Percentiles rank a stretch among this genome's conserved stretches.
phyloP scores from a whole-genome alignment of 2,329 filamentous ascomycete genomes.

The Calonectria hawksworthii region DNA sequence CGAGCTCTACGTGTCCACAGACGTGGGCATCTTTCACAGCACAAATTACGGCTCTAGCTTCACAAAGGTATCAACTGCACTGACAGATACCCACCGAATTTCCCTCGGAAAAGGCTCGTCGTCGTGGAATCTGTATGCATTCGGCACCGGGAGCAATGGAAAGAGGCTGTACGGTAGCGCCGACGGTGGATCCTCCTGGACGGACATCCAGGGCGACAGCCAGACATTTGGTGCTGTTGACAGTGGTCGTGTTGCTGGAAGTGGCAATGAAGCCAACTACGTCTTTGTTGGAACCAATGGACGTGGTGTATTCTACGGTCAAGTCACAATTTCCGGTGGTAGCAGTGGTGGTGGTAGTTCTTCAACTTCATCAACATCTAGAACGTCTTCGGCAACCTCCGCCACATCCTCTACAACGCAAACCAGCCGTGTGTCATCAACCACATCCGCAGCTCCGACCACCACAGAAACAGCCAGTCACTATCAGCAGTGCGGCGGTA shows the following conservation, averaged over 20 bases:
- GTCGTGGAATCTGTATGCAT: slow-evolving; percentile 63
- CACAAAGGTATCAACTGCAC: slow-evolving; percentile 50
- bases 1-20: slow-evolving; percentile 71
- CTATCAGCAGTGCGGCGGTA: slow-evolving; percentile 31
- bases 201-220: slow-evolving; percentile 59
- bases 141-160: slow-evolving; percentile 59
- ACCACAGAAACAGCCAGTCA: slow-evolving; percentile 10
- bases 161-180: slow-evolving; percentile 60
- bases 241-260: slow-evolving; percentile 57
- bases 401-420: background rate
- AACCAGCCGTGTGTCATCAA: background rate
- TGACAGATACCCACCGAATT: slow-evolving; percentile 59
- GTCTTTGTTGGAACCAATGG: slow-evolving; percentile 67
- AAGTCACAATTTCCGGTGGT: slow-evolving; percentile 25
- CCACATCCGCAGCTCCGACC: background rate
- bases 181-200: slow-evolving; percentile 59
- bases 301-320: slow-evolving; percentile 57
- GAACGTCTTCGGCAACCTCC: background rate
- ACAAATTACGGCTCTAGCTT: slow-evolving; percentile 66
- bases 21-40: slow-evolving; percentile 67
- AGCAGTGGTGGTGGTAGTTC: background rate
- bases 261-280: slow-evolving; percentile 59
- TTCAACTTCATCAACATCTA: background rate
- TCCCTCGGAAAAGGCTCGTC: slow-evolving; percentile 58
- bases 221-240: slow-evolving; percentile 60